Conservation (phyloP, 1,139 yeast species). For the Kurtzmaniella quercitrusa region DNA sequence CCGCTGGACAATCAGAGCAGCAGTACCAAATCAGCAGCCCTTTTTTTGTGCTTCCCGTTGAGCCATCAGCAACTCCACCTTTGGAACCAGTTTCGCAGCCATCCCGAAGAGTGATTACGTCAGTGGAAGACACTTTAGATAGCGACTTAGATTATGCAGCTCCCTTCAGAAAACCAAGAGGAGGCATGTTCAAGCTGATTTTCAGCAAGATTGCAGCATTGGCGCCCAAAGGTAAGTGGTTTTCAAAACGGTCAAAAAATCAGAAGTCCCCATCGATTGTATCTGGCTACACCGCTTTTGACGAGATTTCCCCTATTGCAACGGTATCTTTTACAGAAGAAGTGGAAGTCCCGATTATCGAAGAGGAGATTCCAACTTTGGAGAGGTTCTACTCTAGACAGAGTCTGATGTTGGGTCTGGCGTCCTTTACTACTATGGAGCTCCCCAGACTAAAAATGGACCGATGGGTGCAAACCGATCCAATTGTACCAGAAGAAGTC, state of each 20-base stretch:
- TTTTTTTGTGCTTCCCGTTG: not conserved
- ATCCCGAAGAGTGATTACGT: not conserved
- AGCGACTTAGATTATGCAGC: not conserved
- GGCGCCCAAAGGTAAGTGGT: too few species aligned
- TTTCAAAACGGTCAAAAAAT: too few species aligned
- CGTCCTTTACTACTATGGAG: not conserved
- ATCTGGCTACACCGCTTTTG: not conserved
- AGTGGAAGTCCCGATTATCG: not conserved
- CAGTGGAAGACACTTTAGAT: not conserved
- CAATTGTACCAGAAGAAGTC: not conserved
- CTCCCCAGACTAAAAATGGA: not conserved
- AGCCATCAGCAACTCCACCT: not conserved
- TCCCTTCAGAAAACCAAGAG: too few species aligned
- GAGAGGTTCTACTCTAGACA: not conserved
- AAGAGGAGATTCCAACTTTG: not conserved
- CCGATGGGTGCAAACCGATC: constrained; percentile 1
- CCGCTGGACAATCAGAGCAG: not conserved
- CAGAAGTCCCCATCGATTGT: not conserved
- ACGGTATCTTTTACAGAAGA: not conserved
- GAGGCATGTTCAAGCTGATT: too few species aligned
- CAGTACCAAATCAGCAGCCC: not conserved
- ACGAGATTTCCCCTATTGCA: not conserved
- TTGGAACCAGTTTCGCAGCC: not conserved
- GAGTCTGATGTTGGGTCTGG: not conserved
- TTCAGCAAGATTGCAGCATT: too few species aligned